phyloP scores from a whole-genome alignment of 805 yeast genomes.

The Candida succiphila region DNA sequence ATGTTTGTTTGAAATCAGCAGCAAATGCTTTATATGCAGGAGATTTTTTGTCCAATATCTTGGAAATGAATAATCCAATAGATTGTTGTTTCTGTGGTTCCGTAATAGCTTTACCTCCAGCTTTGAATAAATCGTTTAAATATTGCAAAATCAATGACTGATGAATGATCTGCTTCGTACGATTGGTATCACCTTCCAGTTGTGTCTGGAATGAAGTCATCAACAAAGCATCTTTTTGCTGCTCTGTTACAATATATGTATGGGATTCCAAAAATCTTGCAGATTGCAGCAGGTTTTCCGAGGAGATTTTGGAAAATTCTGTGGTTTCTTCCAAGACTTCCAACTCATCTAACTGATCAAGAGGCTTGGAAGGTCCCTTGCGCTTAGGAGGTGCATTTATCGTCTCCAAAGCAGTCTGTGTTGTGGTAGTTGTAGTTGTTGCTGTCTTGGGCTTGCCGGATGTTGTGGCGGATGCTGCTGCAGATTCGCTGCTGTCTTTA shows the following conservation, averaged over 20 bases:
- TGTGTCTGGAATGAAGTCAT: slow-evolving; percentile 89
- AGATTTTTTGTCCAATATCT: slow-evolving; percentile 38
- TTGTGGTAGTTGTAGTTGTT: slow-evolving; percentile 19
- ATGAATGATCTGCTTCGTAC: slow-evolving; percentile 60
- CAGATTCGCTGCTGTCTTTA: slow-evolving; percentile 5
- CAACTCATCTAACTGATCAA: slow-evolving; percentile 35
- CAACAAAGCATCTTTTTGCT: slow-evolving; percentile 84
- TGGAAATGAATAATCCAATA: slow-evolving; percentile 57
- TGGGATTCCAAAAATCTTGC: slow-evolving; percentile 45
- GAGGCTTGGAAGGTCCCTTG: slow-evolving; percentile 21
- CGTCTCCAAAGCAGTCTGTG: slow-evolving; percentile 11
- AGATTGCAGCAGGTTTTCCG: slow-evolving; percentile 36
- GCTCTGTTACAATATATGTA: slow-evolving; percentile 63
- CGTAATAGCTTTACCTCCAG: slow-evolving; percentile 12
- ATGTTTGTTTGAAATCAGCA: slow-evolving; percentile 67
- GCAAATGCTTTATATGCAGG: slow-evolving; percentile 65
- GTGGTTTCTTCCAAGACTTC: slow-evolving; percentile 54
- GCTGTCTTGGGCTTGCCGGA: slow-evolving; percentile 8
- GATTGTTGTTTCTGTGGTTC: slow-evolving; percentile 23
- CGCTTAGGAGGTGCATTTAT: slow-evolving; percentile 17
- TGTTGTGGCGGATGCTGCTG: slow-evolving; percentile 7
- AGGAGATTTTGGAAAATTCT: slow-evolving; percentile 49
- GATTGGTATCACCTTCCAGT: slow-evolving; percentile 44
- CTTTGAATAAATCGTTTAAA: slow-evolving; percentile 19
- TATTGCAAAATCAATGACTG: slow-evolving; percentile 78